Percentiles rank a stretch among this genome's conserved stretches.
Evolutionary conservation across 2,329 filamentous ascomycete genomes (phyloP).

Genomic region (Phaeophleospora eucalypticola): DNA sequence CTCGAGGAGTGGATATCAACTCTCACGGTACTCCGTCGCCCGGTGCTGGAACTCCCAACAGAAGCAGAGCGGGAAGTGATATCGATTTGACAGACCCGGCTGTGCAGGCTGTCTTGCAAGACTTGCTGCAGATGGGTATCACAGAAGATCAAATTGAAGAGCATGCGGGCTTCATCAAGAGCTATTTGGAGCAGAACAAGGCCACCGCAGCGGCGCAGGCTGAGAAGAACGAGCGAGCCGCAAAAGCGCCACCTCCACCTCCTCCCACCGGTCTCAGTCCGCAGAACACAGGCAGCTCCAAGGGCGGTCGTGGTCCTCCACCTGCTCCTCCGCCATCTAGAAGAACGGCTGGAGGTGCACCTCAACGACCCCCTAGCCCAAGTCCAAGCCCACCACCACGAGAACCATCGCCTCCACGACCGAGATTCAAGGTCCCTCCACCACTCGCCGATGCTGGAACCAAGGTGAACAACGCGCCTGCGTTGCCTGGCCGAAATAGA

Average conservation of each 20-base stretch:
- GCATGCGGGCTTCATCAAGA: conserved; percentile 65
- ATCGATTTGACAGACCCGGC: conserved; percentile 61
- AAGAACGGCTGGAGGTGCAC: conserved; percentile 32
- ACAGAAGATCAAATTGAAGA: conserved; percentile 65
- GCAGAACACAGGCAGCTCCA: conserved; percentile 56
- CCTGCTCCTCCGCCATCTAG: conserved; percentile 51
- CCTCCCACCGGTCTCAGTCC: conserved; percentile 55
- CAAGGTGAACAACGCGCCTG: conserved; percentile 28
- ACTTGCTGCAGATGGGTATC: conserved; percentile 61
- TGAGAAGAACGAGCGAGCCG: conserved; percentile 46
- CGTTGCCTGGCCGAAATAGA: conserved; percentile 55
- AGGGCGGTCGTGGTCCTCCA: conserved; percentile 57
- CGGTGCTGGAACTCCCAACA: conserved; percentile 28
- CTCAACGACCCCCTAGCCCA: conserved; percentile 45
- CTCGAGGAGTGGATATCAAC: conserved; percentile 36
- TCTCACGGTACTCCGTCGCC: conserved; percentile 29
- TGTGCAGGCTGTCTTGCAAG: conserved; percentile 58
- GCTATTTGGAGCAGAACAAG: conserved; percentile 62
- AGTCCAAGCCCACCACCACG: conserved; percentile 57
- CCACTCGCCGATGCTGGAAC: conserved; percentile 87
- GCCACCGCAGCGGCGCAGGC: conserved; percentile 44
- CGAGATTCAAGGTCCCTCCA: conserved; percentile 78
- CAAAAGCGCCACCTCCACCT: conserved; percentile 59
- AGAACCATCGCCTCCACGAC: conserved; percentile 66
- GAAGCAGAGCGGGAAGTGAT: conserved; percentile 36